Evolutionary conservation across 2,329 filamentous ascomycete species (phyloP), one percentile per base, ranked within the genome.

Genomic region (Clonostachys solani): DNA sequence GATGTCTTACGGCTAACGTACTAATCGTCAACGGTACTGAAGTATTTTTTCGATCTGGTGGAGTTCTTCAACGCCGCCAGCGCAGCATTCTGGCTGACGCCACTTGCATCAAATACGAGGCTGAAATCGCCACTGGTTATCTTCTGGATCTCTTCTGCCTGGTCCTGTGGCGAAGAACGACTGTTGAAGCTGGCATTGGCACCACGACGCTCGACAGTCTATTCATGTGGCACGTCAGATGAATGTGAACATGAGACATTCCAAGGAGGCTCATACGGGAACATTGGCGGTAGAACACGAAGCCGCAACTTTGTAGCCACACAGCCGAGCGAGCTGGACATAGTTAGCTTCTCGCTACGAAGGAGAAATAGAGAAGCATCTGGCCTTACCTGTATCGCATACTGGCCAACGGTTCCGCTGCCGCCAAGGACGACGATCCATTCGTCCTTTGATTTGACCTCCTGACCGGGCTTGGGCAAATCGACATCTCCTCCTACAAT

Each of bases 341-440:
- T n/a, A 18, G 8, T 38, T 38, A 38, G 36, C 4, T 5, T n/a
- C 36, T n/a, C 36, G 15, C 7, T n/a, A 38, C 36, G 7, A 18
- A 18, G 36, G 3, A n/a, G 40, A 12, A 38, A 18, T 15, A 29
- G 13, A 33, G 41, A 4, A 16, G 15, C 12, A 23, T 43, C 5
- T 17, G 8, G 12, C 33, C n/a, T 18, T 46, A 52, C 56, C 50
- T 68, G 64, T 2, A 66, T 56, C 3, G 55, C 61, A 45, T 56
- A 67, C 44, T 64, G 61, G 2, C 65, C 65, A 12, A 70, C 66
- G 7, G 50, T 56, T 1, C 66, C 65, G 35, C 59, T 56, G 3
- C 60, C 65, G 1, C 67, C 67, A 12, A 69, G 47, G 15, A 69
- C 48, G 15, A 70, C 49, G 18, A 69, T 45, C 66, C 67, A 70